A percentile compares a stretch with the other conserved stretches of the same genome.
These are phyloP conservation scores for Moniliophthora roreri DNA, from an alignment of 1,284 basidiomycete genomes.

Conservation along the genomic window DNA sequence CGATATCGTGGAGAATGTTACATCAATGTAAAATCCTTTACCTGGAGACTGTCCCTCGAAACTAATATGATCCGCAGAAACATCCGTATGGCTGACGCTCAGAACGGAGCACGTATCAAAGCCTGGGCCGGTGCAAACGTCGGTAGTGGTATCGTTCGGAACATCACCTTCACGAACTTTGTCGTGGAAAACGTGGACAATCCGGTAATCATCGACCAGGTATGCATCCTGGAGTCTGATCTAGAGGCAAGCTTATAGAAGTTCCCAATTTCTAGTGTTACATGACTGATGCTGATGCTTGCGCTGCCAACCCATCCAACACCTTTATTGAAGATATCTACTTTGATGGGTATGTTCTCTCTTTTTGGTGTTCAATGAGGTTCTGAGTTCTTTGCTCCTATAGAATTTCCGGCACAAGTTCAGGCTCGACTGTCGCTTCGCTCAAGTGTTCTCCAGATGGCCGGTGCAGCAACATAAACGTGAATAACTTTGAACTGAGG, in stretches of 20 bases:
- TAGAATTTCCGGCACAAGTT: constrained; percentile 60
- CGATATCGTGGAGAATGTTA: constrained; percentile 66
- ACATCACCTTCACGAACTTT: constrained; percentile 51
- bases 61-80: constrained; percentile 31
- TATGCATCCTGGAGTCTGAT: constrained; percentile 17
- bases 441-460: constrained; percentile 56
- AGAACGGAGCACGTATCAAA: constrained; percentile 67
- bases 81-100: constrained; percentile 56
- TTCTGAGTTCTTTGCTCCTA: constrained; percentile 14
- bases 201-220: constrained; percentile 56
- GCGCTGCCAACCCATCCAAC: constrained; percentile 51
- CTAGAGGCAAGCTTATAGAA: no score
- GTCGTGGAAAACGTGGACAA: constrained; percentile 50
- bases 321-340: constrained; percentile 51
- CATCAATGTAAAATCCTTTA: constrained; percentile 38
- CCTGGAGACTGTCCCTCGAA: neutral
- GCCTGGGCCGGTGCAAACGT: constrained; percentile 62
- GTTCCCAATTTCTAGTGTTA: constrained; percentile 55
- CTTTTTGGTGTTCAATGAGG: constrained; percentile 1
- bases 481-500: constrained; percentile 41
- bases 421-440: constrained; percentile 51
- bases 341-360: constrained; percentile 41
- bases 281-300: constrained; percentile 41
- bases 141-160: constrained; percentile 59
- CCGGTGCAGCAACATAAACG: constrained; percentile 48